Evolutionary conservation across 768 basidiomycete species (phyloP), one percentile per base, ranked within the genome.

Genomic region (Amanita exitialis): DNA sequence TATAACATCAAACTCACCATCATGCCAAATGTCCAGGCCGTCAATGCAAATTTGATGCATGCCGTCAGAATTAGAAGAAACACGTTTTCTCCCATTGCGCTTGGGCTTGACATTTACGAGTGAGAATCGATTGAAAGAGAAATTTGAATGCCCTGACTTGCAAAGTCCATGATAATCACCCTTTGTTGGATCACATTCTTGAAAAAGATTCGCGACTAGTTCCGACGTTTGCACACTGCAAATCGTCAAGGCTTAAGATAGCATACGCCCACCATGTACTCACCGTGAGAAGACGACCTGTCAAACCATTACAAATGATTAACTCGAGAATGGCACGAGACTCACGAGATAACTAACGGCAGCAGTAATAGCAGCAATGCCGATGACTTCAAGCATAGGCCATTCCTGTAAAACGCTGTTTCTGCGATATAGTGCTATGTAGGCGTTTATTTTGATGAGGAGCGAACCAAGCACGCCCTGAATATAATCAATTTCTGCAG

Each of bases 1-100:
- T 56, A 34, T 30, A 44, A 12, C 30, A 37, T 18, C 16, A 51
- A 25, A 23, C 66, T 51, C 56, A 83, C 84, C 79, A 80, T 82
- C 79, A 86, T 83, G 18, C 85, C 85, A 61, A 87, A 87, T 6
- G 84, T 85, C 82, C 83, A 86, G 6, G 82, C 77, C 25, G 85
- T 86, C 18, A 86, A 63, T 1, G 70, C 65, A 21, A 86, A 59
- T 59, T 87, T 87, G 49, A 80, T 66, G 2, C 68, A 61, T 1
- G 83, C 81, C 0, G 84, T 84, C 12, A 86, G 62, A 23, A 80
- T 62, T 4, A 87, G 68, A 6, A 86, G 65, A 57, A 85, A 84
- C 13, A 84, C 73, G 56, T 84, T 87, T 56, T 82, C 76, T 69
- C 78, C 74, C 54, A 77, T 74, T 6, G 83, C 82, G 4, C 74